These are phyloP conservation scores for Geopyxis carbonaria DNA, from an alignment of 495 filamentous ascomycete genomes.

Conservation along the genomic window DNA sequence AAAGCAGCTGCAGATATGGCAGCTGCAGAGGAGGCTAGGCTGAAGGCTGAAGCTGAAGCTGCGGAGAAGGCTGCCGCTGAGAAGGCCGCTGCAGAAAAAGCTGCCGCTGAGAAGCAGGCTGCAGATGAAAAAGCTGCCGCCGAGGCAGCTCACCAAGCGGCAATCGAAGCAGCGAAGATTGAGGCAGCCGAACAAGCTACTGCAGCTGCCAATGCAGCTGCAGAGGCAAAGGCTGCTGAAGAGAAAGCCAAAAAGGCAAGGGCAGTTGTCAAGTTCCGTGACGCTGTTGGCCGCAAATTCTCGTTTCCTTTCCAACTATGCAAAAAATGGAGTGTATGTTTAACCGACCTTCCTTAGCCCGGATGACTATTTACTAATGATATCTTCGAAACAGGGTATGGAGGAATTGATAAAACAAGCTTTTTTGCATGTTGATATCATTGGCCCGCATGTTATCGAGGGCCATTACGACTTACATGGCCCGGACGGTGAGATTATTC, in stretches of 20 bases:
- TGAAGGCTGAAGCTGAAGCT: slow-evolving; percentile 28
- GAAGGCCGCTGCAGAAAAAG: slow-evolving; percentile 25
- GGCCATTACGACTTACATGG: slow-evolving; percentile 35
- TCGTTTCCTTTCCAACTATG: slow-evolving; percentile 49
- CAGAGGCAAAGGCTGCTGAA: slow-evolving; percentile 26
- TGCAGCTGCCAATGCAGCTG: slow-evolving; percentile 28
- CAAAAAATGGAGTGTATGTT: slow-evolving; percentile 44
- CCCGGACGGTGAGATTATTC: slow-evolving; percentile 32
- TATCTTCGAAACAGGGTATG: slow-evolving; percentile 40
- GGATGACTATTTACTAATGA: not conserved
- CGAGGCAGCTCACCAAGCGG: slow-evolving; percentile 15
- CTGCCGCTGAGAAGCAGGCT: slow-evolving; percentile 5
- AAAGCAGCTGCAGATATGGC: slow-evolving; percentile 24
- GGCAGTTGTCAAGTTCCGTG: slow-evolving; percentile 44
- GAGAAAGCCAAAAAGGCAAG: slow-evolving; percentile 32
- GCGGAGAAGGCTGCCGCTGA: slow-evolving; percentile 30
- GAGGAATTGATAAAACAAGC: slow-evolving; percentile 35
- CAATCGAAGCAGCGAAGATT: slow-evolving; percentile 10
- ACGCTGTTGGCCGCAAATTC: slow-evolving; percentile 48
- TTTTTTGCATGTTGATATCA: slow-evolving; percentile 32
- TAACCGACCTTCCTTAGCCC: not conserved
- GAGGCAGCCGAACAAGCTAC: slow-evolving; percentile 15
- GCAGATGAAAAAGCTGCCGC: slow-evolving; percentile 23
- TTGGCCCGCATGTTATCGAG: slow-evolving; percentile 32
- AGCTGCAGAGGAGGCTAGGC: slow-evolving; percentile 24